Evolutionary conservation across 495 filamentous ascomycete species (phyloP).

Genomic region (Xylaria flabelliformis): DNA sequence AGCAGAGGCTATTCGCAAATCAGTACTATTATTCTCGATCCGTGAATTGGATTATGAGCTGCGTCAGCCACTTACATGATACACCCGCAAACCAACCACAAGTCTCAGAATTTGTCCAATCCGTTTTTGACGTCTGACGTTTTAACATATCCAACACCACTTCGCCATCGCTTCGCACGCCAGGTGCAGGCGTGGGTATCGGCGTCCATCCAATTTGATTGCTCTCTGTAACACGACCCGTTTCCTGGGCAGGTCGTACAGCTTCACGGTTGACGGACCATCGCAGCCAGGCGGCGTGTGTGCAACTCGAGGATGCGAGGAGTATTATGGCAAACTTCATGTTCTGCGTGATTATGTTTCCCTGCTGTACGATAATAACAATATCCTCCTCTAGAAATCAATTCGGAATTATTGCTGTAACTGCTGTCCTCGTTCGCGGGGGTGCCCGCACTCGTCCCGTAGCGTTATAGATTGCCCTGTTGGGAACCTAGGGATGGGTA

Average conservation of each 20-base stretch:
- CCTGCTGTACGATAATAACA: neutral
- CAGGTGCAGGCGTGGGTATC: slow-evolving; percentile 36
- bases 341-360: neutral
- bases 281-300: slow-evolving; percentile 33
- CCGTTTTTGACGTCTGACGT: slow-evolving; percentile 22
- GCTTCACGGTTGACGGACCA: slow-evolving; percentile 31
- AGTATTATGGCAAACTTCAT: slow-evolving; percentile 30
- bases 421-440: slow-evolving; percentile 1
- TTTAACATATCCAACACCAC: slow-evolving; percentile 30
- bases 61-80: slow-evolving; percentile 38
- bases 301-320: slow-evolving; percentile 25
- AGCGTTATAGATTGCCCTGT: slow-evolving; percentile 4
- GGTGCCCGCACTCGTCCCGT: slow-evolving; percentile 12
- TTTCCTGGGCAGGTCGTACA: slow-evolving; percentile 29
- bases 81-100: slow-evolving; percentile 44
- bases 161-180: slow-evolving; percentile 14
- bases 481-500: neutral
- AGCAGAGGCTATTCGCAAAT: slow-evolving; percentile 24
- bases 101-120: slow-evolving; percentile 43
- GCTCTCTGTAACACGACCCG: neutral
- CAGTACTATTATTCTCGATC: neutral
- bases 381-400: neutral
- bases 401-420: neutral
- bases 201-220: slow-evolving; percentile 34
- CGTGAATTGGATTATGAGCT: neutral